Percentiles rank a stretch among this genome's conserved stretches.
Conservation (phyloP, 805 yeast species). For the Cyberlindnera petersonii region DNA sequence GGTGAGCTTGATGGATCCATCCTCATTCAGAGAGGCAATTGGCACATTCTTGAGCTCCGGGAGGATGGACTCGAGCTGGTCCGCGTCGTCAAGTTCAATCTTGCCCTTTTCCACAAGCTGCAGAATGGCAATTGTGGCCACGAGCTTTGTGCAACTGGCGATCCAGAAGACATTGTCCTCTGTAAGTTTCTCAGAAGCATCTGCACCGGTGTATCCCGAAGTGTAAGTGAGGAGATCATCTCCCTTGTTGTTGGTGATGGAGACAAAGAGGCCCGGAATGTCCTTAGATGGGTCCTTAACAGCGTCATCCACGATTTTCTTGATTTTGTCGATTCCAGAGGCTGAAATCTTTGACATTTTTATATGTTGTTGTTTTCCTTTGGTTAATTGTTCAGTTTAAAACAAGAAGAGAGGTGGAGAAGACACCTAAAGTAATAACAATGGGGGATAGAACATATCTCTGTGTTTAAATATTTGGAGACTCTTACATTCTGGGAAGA, state of each 20-base stretch:
- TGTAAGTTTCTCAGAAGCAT: constrained; percentile 12
- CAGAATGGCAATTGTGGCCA: constrained; percentile 29
- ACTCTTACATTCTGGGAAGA: too few relatives aligned
- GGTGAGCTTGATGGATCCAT: constrained; percentile 23
- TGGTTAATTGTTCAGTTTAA: too few relatives aligned
- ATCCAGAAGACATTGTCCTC: constrained; percentile 30
- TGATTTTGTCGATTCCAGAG: constrained; percentile 7
- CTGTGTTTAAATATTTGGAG: too few relatives aligned
- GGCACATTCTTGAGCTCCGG: constrained; percentile 31
- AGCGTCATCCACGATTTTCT: constrained; percentile 8
- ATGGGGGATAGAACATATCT: too few relatives aligned
- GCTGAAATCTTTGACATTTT: constrained; percentile 6
- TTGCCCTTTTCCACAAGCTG: constrained; percentile 34
- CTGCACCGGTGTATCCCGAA: constrained; percentile 20
- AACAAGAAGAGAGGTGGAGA: too few relatives aligned
- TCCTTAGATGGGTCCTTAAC: constrained; percentile 8
- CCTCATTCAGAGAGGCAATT: constrained; percentile 23
- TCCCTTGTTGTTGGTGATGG: constrained; percentile 12
- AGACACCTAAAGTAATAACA: too few relatives aligned
- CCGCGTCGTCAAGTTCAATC: constrained; percentile 30
- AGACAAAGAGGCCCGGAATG: constrained; percentile 13
- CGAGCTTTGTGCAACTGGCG: constrained; percentile 33
- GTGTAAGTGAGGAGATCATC: constrained; percentile 22
- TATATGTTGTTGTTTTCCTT: background rate
- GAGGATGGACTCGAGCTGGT: constrained; percentile 28